Conservation (phyloP, 148 eudicot genomes). For the Camellia japonica region DNA sequence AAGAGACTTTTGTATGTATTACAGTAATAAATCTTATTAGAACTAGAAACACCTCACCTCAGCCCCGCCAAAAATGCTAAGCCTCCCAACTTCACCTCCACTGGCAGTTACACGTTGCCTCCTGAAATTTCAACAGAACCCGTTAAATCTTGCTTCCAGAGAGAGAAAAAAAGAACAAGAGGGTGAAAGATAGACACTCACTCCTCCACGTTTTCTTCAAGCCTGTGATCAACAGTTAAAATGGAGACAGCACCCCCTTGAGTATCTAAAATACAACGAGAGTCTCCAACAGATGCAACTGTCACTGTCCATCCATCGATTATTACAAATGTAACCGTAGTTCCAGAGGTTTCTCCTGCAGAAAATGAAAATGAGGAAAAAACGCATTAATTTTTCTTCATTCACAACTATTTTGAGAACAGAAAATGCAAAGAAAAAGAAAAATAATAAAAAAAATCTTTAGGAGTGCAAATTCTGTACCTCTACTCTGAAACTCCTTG, state of each 20-base stretch:
- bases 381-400: constrained; percentile 1
- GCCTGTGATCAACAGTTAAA: constrained; percentile 84
- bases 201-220: constrained; percentile 86
- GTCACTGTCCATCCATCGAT: constrained; percentile 90
- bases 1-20: background rate
- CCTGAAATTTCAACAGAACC: constrained; percentile 34
- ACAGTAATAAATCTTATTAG: background rate
- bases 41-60: constrained; percentile 45
- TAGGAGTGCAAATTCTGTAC: constrained; percentile 21
- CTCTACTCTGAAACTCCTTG: constrained; percentile 72
- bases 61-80: constrained; percentile 64
- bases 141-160: constrained; percentile 9
- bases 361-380: background rate
- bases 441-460: background rate
- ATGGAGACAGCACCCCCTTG: constrained; percentile 62
- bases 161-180: background rate
- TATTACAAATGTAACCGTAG: constrained; percentile 83
- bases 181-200: constrained; percentile 24
- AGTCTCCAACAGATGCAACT: constrained; percentile 90
- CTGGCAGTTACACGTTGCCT: constrained; percentile 78
- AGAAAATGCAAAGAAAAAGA: background rate
- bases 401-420: background rate
- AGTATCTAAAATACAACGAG: constrained; percentile 82
- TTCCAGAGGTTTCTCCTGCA: constrained; percentile 87
- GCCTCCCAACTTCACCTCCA: constrained; percentile 93